Conservation (phyloP, 441 rosid genomes). For the Populus hybrid region DNA sequence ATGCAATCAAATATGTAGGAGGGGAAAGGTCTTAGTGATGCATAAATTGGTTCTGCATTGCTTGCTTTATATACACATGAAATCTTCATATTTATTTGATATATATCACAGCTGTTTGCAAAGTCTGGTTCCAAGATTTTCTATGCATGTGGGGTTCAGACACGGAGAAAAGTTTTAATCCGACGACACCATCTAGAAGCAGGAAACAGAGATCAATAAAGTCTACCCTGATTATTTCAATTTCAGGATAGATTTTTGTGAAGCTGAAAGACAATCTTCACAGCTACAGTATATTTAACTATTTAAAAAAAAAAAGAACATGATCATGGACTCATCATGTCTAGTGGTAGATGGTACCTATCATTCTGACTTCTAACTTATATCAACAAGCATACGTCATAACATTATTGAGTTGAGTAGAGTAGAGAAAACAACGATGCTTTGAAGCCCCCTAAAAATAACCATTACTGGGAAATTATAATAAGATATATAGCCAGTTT, state of each 20-base stretch:
- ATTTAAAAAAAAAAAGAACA: not conserved
- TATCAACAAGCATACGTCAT: not conserved
- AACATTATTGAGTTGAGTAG: not conserved
- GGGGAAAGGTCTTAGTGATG: not conserved
- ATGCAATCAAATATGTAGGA: not conserved
- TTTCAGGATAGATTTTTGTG: not conserved
- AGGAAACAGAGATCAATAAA: not conserved
- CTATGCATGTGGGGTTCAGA: not conserved
- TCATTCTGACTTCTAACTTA: not conserved
- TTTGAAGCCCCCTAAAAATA: not conserved
- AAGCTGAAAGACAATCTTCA: not conserved
- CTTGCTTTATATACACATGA: not conserved
- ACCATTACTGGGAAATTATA: too few species aligned
- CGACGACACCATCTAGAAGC: not conserved
- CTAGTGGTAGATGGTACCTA: not conserved
- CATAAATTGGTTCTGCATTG: not conserved
- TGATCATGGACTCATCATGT: not conserved
- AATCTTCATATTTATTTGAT: not conserved
- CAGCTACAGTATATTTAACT: not conserved
- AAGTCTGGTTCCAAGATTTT: conserved; percentile 2
- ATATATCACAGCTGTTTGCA: not conserved
- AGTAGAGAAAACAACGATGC: not conserved
- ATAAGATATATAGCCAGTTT: not conserved
- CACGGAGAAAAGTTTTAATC: not conserved
- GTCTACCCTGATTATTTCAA: not conserved